Conservation (phyloP, 2,329 filamentous ascomycete species). For the Blumeria graminis region DNA sequence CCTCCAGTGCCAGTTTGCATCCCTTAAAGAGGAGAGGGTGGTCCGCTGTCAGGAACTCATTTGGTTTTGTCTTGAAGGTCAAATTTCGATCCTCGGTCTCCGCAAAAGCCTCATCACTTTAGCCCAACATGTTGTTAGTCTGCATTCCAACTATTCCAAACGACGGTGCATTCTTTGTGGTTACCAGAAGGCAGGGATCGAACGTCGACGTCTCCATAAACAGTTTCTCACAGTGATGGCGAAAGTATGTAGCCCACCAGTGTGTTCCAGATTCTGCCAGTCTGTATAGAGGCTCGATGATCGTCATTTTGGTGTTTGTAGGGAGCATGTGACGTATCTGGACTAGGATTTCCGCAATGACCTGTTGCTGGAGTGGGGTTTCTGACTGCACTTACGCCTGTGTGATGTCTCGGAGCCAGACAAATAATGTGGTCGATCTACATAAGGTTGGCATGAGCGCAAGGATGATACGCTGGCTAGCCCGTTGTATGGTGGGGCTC, state of each 20-base stretch:
- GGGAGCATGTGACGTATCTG: neutral
- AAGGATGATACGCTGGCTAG: neutral
- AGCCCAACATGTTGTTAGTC: neutral
- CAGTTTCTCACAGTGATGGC: conserved; percentile 2
- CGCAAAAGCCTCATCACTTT: neutral
- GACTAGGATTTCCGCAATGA: neutral
- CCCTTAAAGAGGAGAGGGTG: conserved; percentile 1
- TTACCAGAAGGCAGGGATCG: neutral
- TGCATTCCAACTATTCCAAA: conserved; percentile 1
- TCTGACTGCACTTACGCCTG: neutral
- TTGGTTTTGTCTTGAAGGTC: neutral
- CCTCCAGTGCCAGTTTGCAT: neutral
- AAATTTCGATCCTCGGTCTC: neutral
- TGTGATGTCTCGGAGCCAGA: neutral
- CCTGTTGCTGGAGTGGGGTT: neutral
- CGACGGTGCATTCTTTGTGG: neutral
- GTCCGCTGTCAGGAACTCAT: neutral
- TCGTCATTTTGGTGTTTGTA: neutral
- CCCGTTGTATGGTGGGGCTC: neutral
- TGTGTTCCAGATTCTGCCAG: neutral
- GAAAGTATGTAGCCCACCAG: neutral
- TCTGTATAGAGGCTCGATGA: neutral
- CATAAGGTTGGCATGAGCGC: neutral
- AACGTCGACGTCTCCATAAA: conserved; percentile 1
- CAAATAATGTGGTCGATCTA: neutral